Base-by-base conservation (phyloP, 495 filamentous ascomycete genomes). In the Penicillium alfredii region DNA sequence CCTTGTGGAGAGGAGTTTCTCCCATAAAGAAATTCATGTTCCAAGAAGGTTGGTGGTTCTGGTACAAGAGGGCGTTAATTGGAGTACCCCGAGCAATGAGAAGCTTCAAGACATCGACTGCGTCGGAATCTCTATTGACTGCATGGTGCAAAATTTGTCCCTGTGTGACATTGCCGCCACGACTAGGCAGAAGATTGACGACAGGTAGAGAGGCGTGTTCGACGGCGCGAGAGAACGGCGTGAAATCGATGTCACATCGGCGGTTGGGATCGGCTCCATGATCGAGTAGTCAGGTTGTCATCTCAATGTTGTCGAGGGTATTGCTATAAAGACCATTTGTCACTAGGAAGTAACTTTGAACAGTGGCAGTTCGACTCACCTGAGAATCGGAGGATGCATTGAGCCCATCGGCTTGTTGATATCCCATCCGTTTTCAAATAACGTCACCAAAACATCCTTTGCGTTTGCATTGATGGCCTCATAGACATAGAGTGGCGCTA, bases 101-200 rank as follows among this genome's bases (percentile, higher is more conserved):
- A 19, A 39, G 22, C 22, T 29, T 31, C 12, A 50, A 24, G n/a
- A 44, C 32, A 23, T 22, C 20, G 19, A 42, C 30, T 18, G 1
- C 35, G 33, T 38, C 37, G 2, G 33, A 30, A 13, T 33, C 22
- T 26, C 38, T 29, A 19, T 42, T 33, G 15, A 45, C 17, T 29
- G 47, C 47, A 29, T 42, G 29, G 26, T 50, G 47, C n/a, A 45
- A 26, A 34, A 50, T 41, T 16, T 49, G 46, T 13, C 41, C 41
- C 27, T 36, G 41, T 30, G 11, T 30, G 12, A 31, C 42, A 45
- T 50, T 38, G 30, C 37, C 42, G 14, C 47, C 41, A 38, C 21
- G 33, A 15, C 8, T 9, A 9, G 31, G 24, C 14, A 45, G 34
- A 15, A 45, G 42, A 10, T 42, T 5, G 12, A 50, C 39, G 14